Conservation (phyloP, 73 alveolate genomes). For the Paramecium primaurelia region DNA sequence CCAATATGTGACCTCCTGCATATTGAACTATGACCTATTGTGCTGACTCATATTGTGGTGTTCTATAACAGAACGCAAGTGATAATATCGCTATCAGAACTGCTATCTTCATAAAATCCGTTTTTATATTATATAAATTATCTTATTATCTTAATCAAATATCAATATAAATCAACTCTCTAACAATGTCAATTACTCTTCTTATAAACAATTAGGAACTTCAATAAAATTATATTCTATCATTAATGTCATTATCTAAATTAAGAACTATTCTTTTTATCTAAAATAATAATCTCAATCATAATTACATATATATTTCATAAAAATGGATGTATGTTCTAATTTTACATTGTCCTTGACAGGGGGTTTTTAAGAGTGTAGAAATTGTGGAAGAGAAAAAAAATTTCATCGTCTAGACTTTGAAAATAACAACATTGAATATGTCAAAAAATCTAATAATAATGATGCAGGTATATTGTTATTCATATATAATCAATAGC, state of each 20-base stretch:
- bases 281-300: not conserved
- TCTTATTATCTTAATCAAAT: not conserved
- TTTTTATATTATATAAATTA: not conserved
- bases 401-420: not conserved
- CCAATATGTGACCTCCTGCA: not conserved
- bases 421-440: not conserved
- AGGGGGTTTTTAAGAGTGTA: not conserved
- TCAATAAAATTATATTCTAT: not conserved
- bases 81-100: not conserved
- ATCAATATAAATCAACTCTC: not conserved
- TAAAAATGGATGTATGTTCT: not conserved
- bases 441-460: not conserved
- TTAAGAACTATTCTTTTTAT: not conserved
- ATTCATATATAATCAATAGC: not conserved
- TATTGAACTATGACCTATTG: not conserved
- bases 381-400: not conserved
- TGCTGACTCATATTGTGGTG: not conserved
- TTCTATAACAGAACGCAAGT: not conserved
- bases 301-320: not conserved
- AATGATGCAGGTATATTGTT: not conserved
- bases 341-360: not conserved
- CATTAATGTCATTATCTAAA: not conserved
- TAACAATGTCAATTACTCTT: not conserved
- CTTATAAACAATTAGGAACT: not conserved
- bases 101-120: conserved; percentile 7